Conservation (phyloP, 2,329 filamentous ascomycete species). For the Coleophoma cylindrospora region DNA sequence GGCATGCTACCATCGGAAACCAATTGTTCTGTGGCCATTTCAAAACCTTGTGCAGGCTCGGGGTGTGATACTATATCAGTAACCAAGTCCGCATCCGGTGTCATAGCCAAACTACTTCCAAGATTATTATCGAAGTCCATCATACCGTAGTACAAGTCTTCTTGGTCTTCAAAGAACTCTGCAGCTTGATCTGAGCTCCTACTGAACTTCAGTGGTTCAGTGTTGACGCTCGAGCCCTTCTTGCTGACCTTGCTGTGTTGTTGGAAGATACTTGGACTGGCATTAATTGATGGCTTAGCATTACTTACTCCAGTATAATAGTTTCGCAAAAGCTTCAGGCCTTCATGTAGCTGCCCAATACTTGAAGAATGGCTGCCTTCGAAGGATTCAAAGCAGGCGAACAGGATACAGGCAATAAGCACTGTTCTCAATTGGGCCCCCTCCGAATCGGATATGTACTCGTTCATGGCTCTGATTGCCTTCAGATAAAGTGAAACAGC, state of each 20-base stretch:
- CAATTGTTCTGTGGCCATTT: too few relatives aligned
- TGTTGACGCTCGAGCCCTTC: not conserved
- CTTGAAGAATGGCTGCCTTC: conserved; percentile 49
- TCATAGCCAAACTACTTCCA: too few relatives aligned
- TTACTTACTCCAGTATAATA: conserved; percentile 19
- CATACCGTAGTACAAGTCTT: too few relatives aligned
- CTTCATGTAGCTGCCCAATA: conserved; percentile 55
- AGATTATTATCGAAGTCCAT: too few relatives aligned
- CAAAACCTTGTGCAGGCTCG: too few relatives aligned
- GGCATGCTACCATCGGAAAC: too few relatives aligned
- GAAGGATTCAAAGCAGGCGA: conserved; percentile 25
- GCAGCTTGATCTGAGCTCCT: not conserved
- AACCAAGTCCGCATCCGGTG: too few relatives aligned
- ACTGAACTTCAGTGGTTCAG: not conserved
- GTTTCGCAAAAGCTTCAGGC: conserved; percentile 47
- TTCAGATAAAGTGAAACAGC: conserved; percentile 54
- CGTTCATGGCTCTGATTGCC: conserved; percentile 47
- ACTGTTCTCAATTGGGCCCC: conserved; percentile 33
- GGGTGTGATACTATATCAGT: too few relatives aligned
- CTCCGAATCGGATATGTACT: conserved; percentile 36
- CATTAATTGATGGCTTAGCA: conserved; percentile 6
- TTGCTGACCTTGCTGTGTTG: not conserved
- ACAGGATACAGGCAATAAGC: conserved; percentile 24
- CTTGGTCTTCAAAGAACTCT: too few relatives aligned
- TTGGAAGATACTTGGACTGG: not conserved